Conservation (phyloP, 2,329 filamentous ascomycete genomes). For the Colletotrichum coccodes region DNA sequence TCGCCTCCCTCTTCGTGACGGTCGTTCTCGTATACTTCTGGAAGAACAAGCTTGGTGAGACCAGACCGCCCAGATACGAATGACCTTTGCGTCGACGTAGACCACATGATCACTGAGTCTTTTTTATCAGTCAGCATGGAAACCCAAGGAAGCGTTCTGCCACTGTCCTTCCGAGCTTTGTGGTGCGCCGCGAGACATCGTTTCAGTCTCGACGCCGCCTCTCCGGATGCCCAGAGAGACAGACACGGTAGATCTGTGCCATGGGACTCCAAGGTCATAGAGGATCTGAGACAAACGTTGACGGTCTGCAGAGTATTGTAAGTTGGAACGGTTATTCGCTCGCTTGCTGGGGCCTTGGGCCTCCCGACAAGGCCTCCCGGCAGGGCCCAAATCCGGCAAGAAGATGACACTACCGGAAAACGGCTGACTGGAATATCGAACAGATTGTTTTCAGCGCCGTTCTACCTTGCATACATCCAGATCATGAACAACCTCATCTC, state of each 20-base stretch:
- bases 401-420: too few species aligned
- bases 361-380: too few species aligned
- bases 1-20: not conserved
- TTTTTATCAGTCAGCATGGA: not conserved
- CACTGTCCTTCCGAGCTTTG: slow-evolving; percentile 65
- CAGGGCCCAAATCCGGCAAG: too few species aligned
- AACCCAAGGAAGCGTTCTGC: slow-evolving; percentile 56
- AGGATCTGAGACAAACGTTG: slow-evolving; percentile 72
- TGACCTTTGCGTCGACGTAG: too few species aligned
- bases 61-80: too few species aligned
- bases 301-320: slow-evolving; percentile 60
- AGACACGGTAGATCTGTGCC: slow-evolving; percentile 51
- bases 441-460: slow-evolving; percentile 23
- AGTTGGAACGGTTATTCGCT: too few species aligned
- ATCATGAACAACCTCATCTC: slow-evolving; percentile 65
- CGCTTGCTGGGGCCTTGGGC: too few species aligned
- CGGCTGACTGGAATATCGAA: not conserved
- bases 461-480: slow-evolving; percentile 59
- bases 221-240: slow-evolving; percentile 64
- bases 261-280: slow-evolving; percentile 72
- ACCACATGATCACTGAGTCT: too few species aligned
- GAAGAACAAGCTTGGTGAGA: not conserved
- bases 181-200: slow-evolving; percentile 59
- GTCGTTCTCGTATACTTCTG: not conserved
- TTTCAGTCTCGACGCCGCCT: slow-evolving; percentile 58